These are phyloP conservation scores for Raphanus sativus DNA, from an alignment of 345 rosid species.

Conservation along the genomic window DNA sequence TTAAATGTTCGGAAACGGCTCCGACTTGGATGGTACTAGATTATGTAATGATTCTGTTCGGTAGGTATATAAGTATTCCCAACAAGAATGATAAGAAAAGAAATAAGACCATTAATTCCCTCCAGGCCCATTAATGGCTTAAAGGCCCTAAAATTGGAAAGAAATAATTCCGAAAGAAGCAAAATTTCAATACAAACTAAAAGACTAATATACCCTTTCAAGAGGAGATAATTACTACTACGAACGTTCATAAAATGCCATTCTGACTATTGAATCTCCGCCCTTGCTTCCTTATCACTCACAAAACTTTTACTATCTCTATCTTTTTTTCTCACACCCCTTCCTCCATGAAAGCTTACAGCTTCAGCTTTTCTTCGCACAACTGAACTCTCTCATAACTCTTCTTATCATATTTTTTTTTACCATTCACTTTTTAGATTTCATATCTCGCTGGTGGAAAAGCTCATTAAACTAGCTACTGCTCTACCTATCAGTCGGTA, in stretches of 20 bases:
- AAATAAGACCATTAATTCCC: neutral
- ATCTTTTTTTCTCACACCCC: slow-evolving; percentile 25
- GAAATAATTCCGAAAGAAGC: neutral
- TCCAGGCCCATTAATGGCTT: slow-evolving; percentile 23
- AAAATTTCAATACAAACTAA: neutral
- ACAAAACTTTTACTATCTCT: slow-evolving; percentile 36
- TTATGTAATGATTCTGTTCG: neutral
- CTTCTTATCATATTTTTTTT: neutral
- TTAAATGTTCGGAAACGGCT: neutral
- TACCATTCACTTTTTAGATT: neutral
- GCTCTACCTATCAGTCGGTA: slow-evolving; percentile 28
- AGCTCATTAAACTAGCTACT: slow-evolving; percentile 16
- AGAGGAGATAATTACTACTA: slow-evolving; percentile 47
- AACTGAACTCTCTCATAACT: slow-evolving; percentile 34
- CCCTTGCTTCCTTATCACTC: slow-evolving; percentile 99
- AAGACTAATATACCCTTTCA: slow-evolving; percentile 6
- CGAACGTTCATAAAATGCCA: slow-evolving; percentile 59
- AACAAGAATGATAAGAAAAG: neutral
- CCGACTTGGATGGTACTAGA: neutral
- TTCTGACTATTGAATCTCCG: slow-evolving; percentile 77
- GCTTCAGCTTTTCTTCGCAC: slow-evolving; percentile 40
- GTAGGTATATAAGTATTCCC: neutral
- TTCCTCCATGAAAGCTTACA: slow-evolving; percentile 28
- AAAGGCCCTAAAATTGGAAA: slow-evolving; percentile 7
- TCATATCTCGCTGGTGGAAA: neutral